These are phyloP conservation scores for Penicillium fuscoglaucum DNA, from an alignment of 2,329 filamentous ascomycete genomes.

Conservation along the genomic window DNA sequence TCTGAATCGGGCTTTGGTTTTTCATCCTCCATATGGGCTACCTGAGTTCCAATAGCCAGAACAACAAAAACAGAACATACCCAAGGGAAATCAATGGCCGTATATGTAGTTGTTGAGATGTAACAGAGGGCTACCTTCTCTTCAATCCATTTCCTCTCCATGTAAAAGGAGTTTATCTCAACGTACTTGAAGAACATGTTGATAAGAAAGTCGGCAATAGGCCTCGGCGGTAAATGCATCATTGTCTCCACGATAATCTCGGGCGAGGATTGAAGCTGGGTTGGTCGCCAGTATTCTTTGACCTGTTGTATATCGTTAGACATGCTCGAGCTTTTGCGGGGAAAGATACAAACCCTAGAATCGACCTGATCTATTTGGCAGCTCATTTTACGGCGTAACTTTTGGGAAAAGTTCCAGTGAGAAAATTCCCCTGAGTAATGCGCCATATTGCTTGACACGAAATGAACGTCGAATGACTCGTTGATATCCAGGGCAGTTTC, in stretches of 20 bases:
- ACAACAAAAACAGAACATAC: slow-evolving; percentile 43
- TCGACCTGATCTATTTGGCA: slow-evolving; percentile 34
- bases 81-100: slow-evolving; percentile 38
- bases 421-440: slow-evolving; percentile 46
- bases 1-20: slow-evolving; percentile 23
- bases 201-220: slow-evolving; percentile 43
- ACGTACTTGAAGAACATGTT: slow-evolving; percentile 44
- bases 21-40: slow-evolving; percentile 42
- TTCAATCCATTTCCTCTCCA: slow-evolving; percentile 41
- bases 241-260: slow-evolving; percentile 35
- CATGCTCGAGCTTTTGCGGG: too few relatives aligned
- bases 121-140: slow-evolving; percentile 40
- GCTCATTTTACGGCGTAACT: slow-evolving; percentile 41
- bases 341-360: slow-evolving; percentile 25
- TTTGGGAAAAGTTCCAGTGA: slow-evolving; percentile 46
- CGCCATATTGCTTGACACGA: slow-evolving; percentile 9
- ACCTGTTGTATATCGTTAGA: slow-evolving; percentile 25
- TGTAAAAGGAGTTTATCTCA: slow-evolving; percentile 43
- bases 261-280: slow-evolving; percentile 40
- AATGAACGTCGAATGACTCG: slow-evolving; percentile 18
- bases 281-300: slow-evolving; percentile 44
- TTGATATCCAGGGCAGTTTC: slow-evolving; percentile 15
- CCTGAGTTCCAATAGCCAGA: slow-evolving; percentile 45
- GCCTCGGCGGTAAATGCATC: slow-evolving; percentile 41
- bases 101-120: slow-evolving; percentile 30